Base-by-base conservation (phyloP, 148 eudicot genomes). In the Mesembryanthemum crystallinum region DNA sequence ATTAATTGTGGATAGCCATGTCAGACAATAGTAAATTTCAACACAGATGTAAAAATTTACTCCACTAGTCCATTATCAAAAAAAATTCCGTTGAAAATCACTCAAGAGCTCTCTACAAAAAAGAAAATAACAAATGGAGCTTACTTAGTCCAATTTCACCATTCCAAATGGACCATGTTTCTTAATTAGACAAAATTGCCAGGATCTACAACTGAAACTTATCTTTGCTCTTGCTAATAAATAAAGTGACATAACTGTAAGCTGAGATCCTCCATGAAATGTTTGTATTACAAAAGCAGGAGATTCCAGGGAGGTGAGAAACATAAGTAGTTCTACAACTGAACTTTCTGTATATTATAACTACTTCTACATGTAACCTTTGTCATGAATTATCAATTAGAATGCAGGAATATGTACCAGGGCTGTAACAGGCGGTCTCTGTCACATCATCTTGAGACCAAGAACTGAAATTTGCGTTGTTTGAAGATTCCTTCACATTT, bases 401-500 rank as follows among this genome's bases (percentile, higher is more conserved):
- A 67, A 24, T 76, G 30, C n/a, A 57, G 7, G 11, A 5, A 25
- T 4, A 51, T 35, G 12, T 78, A 78, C 82, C 82, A 57, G 32
- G 61, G 66, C 33, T 71, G 32, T 21, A 23, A 67, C 57, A 37
- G 42, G 71, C 55, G 29, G 58, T 20, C 30, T 64, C 76, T 29
- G 67, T 42, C 45, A 55, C 57, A 64, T 72, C 64, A 75, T 80
- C 67, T 67, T 61, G 71, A 80, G 75, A 49, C 78, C 43, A 60
- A 39, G 65, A 27, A 18, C 25, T 67, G 71, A 77, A 79, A 32
- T 67, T 73, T 20, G 68, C 35, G 58, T 60, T 27, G 6, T 66
- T 74, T 52, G 70, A 66, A 67, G 64, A 75, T 76, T 60, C 78
- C 78, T 85, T 81, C 80, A 37, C 64, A 75, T 65, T 74, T 79